Base-by-base conservation (phyloP, 1,139 yeast genomes). In the Zygoascus sp. region DNA sequence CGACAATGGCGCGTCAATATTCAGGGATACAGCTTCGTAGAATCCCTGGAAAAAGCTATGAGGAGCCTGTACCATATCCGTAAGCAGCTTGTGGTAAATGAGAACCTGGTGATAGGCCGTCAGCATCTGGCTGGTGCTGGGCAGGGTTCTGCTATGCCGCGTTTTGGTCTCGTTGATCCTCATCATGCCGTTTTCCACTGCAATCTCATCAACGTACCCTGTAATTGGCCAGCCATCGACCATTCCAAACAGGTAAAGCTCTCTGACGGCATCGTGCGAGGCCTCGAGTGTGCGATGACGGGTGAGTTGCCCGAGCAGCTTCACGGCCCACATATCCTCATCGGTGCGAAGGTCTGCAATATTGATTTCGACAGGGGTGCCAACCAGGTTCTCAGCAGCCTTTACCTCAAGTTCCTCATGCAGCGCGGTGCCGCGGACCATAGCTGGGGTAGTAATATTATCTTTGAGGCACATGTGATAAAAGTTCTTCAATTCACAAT, bases 71-170 rank as follows among this genome's bases (percentile, higher is more conserved):
- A 38, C 15, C 57, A 59, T 48, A n/a, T 50, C 35, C 5, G 27
- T 15, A 0, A 61, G 46, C 44, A 66, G 45, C 40, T 50, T 44
- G 34, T 59, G 62, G 45, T 66, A 67, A 2, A 59, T 39, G 32
- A 64, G 51, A 9, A 64, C 53, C 50, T 66, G 69, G 40, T 65
- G 68, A 44, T 58, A 63, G 1, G 69, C 69, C 1, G 60, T 51
- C 5, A 57, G 52, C 9, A 20, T 10, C 36, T 54, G 53, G 41
- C 61, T 62, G n/a, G 55, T 50, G 5, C 42, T 42, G 2, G 64
- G 63, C 5, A 56, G 51, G 1, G 44, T 42, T 15, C 36, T 23
- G 2, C 44, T 19, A 5, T 28, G 22, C 16, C 68, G 50, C 10
- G 68, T 59, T 45, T 66, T 66, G 19, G 68, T 64, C 40, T 66